Conservation (phyloP, 768 basidiomycete species). For the Saitozyma podzolica region DNA sequence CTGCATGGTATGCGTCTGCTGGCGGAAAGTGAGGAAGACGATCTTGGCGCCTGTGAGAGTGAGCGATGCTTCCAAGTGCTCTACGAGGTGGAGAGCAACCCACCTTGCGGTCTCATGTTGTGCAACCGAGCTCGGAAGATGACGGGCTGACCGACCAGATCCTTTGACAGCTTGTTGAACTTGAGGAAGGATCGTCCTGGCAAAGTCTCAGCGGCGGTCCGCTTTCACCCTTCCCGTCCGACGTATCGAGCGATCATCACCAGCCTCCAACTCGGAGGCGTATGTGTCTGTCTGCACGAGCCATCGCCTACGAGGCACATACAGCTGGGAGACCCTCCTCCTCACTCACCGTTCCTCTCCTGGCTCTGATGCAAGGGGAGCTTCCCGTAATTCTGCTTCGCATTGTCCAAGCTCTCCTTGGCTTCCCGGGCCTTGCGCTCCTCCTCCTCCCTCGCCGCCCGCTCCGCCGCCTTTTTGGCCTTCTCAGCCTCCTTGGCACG, state of each 20-base stretch:
- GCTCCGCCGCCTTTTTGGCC: constrained; percentile 81
- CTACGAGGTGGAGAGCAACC: constrained; percentile 5
- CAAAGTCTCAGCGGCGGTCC: too few relatives aligned
- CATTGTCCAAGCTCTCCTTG: constrained; percentile 51
- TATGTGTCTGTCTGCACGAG: not conserved
- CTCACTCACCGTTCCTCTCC: constrained; percentile 58
- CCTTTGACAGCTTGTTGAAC: constrained; percentile 63
- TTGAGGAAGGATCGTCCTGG: constrained; percentile 57
- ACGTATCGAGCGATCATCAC: not conserved
- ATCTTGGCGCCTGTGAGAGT: constrained; percentile 70
- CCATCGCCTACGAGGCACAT: not conserved
- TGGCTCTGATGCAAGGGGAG: constrained; percentile 91
- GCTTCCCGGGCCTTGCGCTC: constrained; percentile 61
- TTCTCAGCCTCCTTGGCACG: constrained; percentile 88
- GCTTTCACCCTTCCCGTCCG: constrained; percentile 50
- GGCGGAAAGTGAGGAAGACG: constrained; percentile 89
- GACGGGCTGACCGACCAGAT: constrained; percentile 70
- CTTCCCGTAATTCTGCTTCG: constrained; percentile 76
- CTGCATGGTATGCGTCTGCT: constrained; percentile 81
- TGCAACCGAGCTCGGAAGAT: constrained; percentile 86
- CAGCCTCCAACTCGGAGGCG: not conserved
- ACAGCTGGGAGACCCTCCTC: not conserved
- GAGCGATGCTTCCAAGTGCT: constrained; percentile 1
- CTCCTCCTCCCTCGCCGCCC: constrained; percentile 75
- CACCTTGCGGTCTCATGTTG: constrained; percentile 80